phyloP scores from a whole-genome alignment of 1,284 basidiomycete genomes.

The Rhodotorula mucilaginosa region DNA sequence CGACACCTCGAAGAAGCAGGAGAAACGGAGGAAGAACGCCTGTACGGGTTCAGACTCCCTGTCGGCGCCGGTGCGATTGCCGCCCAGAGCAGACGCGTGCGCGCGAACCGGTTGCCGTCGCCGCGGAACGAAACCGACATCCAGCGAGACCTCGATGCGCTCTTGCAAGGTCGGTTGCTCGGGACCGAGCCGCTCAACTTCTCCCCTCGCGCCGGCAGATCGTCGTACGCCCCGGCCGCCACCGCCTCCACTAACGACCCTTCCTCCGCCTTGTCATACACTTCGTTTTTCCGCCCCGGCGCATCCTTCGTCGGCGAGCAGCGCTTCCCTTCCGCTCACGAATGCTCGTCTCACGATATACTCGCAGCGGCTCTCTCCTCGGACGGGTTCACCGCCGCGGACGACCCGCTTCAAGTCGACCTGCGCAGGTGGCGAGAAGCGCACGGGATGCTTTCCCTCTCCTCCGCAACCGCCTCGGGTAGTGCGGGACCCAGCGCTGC shows the following conservation, averaged over 20 bases:
- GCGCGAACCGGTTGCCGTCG: background rate
- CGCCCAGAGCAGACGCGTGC: background rate
- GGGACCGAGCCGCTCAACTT: conserved; percentile 2
- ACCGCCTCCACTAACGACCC: conserved; percentile 20
- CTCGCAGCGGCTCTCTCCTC: background rate
- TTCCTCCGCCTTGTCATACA: conserved; percentile 23
- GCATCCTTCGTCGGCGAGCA: conserved; percentile 27
- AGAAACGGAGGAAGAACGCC: background rate
- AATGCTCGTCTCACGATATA: background rate
- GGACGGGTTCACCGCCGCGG: background rate
- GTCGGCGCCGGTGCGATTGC: background rate
- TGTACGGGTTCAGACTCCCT: too few species aligned
- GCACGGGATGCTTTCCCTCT: background rate
- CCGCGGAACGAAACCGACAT: background rate
- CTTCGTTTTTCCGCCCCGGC: conserved; percentile 33
- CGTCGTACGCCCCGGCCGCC: background rate
- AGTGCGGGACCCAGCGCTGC: background rate
- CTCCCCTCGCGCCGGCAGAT: background rate
- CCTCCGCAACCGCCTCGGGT: background rate
- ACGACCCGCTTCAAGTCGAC: background rate
- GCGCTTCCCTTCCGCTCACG: conserved; percentile 8
- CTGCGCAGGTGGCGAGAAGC: conserved; percentile 1
- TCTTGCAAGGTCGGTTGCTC: background rate
- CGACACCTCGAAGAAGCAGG: background rate
- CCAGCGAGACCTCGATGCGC: conserved; percentile 1